Base-by-base conservation (phyloP, 129 eudicot genomes). In the Lactuca sativa region DNA sequence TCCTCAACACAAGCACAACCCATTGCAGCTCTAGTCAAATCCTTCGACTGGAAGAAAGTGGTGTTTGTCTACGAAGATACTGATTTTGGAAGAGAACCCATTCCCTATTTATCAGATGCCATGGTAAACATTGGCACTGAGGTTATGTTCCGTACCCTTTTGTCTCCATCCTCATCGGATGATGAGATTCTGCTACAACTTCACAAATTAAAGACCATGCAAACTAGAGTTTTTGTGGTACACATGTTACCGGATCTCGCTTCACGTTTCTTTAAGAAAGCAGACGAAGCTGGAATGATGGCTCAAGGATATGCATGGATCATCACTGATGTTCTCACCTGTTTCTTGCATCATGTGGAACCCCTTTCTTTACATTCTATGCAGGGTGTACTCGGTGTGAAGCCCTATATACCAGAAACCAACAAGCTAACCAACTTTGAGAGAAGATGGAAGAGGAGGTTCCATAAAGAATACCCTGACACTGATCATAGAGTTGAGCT, bases 291-390 rank as follows among this genome's bases (percentile, higher is more conserved):
- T n/a, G 87, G 84, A 15, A 83, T 89, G 92, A 78, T 86, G 89
- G 69, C 69, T 15, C 56, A 68, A 32, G 92, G 77, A 11, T 86
- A 76, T 66, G 92, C 60, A 0, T 89, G 96, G 96, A 79, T 89
- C 37, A 49, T 77, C 12, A 89, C 90, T 0, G 82, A 77, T 66
- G 77, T 69, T 4, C 63, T 89, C 9, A 43, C 79, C 0, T 64
- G 69, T 49, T 65, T 12, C 13, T 40, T 89, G 13, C 64, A 56
- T 49, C 55, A 51, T 2, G 16, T 79, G 47, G 79, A 69, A 64
- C 65, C 61, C 13, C 55, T 47, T 0, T 81, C 55, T n/a, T 25
- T 76, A 75, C 72, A 54, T 67, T 18, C 21, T 18, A 18, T 18
- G 21, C 21, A 18, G 21, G 21, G 21, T 18, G 21, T 18, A 18